Evolutionary conservation across 2,329 filamentous ascomycete species (phyloP), one percentile per base, ranked within the genome.

Genomic region (Scopulariopsis brevicaulis): DNA sequence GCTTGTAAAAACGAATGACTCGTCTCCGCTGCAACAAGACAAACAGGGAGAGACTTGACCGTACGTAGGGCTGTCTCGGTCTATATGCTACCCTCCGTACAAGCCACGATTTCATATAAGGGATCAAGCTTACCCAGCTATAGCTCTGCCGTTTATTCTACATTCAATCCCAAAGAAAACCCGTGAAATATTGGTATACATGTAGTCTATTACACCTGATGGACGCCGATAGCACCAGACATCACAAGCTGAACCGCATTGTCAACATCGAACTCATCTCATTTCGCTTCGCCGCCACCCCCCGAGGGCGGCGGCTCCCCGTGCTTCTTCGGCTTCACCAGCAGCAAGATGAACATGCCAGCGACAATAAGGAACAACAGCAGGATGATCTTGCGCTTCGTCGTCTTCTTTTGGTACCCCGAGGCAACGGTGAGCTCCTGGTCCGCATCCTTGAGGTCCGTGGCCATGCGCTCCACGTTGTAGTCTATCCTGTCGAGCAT

Each of bases 401-500:
- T 91, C 56, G 87, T 87, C 68, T 85, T 87, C 69, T 84, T 85
- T 75, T 99, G 94, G 67, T 97, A 97, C 20, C 88, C 87, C 4
- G 88, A 91, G 15, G 94, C 88, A 59, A 95, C 85, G 61, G 85
- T 90, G 58, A 99, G 80, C 73, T 99, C 94, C 70, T 93, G 94
- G 61, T 96, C 90, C 3, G 94, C 94, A 22, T 81, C 89, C 69
- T 96, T 96, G 59, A 99, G 90, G 66, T 97, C 91, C 22, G 85
- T 86, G n/a, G 85, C 84, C 89, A 97, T 96, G 61, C 87, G 82
- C 73, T 99, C 94, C 57, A 99, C 91, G 66, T 99, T 99, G 74
- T 96, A 99, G 72, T 99, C 96, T 65, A 96, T 95, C 66, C 94
- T 86, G 71, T 96, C 92, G 24, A 96, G 79, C 81, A 95, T 89